Conservation (phyloP, 352 stramenopile genomes). For the Phytophthora cryptogea region DNA sequence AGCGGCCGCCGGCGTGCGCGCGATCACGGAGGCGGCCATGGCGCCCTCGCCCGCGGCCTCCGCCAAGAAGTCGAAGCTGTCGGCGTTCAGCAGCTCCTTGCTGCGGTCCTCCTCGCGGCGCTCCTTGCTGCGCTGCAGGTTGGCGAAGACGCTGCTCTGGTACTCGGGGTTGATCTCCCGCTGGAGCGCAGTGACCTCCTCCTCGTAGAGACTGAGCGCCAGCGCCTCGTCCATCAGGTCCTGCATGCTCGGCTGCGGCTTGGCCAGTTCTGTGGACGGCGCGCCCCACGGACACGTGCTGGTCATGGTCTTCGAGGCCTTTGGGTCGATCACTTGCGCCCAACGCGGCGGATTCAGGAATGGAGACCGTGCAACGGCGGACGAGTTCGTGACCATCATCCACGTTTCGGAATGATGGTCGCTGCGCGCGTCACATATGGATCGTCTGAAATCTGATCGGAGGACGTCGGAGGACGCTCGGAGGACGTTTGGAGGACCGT, state of each 20-base stretch:
- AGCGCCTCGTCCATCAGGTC: constrained; percentile 78
- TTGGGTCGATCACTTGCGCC: not conserved
- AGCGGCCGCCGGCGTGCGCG: constrained; percentile 24
- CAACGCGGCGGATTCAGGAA: constrained; percentile 28
- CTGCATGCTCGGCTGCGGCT: constrained; percentile 49
- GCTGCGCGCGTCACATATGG: not conserved
- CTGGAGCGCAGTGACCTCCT: constrained; percentile 51
- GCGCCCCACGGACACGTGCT: constrained; percentile 36
- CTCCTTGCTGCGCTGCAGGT: constrained; percentile 40
- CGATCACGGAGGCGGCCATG: constrained; percentile 22
- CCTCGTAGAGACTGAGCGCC: constrained; percentile 63
- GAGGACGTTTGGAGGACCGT: too few species aligned
- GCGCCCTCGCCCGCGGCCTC: constrained; percentile 20
- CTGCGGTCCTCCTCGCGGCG: constrained; percentile 34
- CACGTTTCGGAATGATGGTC: too few species aligned
- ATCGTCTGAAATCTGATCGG: constrained; percentile 8
- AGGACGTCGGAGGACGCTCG: constrained; percentile 1
- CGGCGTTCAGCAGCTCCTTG: constrained; percentile 45
- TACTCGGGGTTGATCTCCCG: constrained; percentile 45
- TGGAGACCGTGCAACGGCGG: constrained; percentile 6
- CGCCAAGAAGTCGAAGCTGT: constrained; percentile 38
- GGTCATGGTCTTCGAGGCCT: constrained; percentile 12
- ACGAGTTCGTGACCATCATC: too few species aligned
- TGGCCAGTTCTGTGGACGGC: constrained; percentile 6
- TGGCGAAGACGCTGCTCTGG: constrained; percentile 42